Evolutionary conservation across 345 rosid species (phyloP).

Genomic region (Brassica cretica): DNA sequence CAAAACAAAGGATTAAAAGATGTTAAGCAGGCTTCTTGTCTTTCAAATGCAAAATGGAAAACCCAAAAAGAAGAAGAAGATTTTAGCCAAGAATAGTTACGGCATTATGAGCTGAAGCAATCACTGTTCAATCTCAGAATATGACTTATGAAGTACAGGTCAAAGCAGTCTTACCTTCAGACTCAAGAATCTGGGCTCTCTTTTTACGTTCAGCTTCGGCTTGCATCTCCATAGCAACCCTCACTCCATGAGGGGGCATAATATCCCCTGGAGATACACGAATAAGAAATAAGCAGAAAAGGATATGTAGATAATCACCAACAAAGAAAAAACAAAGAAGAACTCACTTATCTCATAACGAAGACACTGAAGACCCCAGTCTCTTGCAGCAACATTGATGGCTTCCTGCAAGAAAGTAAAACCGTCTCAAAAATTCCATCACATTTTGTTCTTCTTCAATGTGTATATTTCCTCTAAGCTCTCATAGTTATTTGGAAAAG

Average conservation of each 20-base stretch:
- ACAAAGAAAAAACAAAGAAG: slow-evolving; percentile 6
- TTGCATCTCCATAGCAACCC: slow-evolving; percentile 99
- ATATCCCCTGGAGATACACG: slow-evolving; percentile 74
- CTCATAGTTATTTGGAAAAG: slow-evolving; percentile 3
- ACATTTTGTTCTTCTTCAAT: slow-evolving; percentile 12
- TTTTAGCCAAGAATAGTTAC: slow-evolving; percentile 3
- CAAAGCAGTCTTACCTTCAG: slow-evolving; percentile 54
- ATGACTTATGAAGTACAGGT: slow-evolving; percentile 11
- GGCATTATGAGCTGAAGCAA: slow-evolving; percentile 8
- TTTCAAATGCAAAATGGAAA: neutral
- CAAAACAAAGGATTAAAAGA: neutral
- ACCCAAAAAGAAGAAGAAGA: neutral
- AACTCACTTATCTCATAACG: slow-evolving; percentile 94
- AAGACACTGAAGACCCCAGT: slow-evolving; percentile 95
- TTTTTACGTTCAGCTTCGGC: slow-evolving; percentile 98
- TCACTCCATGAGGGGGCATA: slow-evolving; percentile 93
- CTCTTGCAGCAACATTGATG: slow-evolving; percentile 88
- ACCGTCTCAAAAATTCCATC: slow-evolving; percentile 16
- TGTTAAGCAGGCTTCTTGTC: neutral
- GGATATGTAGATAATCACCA: neutral
- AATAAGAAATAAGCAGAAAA: slow-evolving; percentile 22
- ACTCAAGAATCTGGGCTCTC: slow-evolving; percentile 92
- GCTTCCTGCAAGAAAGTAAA: slow-evolving; percentile 58
- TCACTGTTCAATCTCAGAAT: slow-evolving; percentile 1
- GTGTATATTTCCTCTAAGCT: neutral